Conservation (phyloP, 805 yeast genomes). For the Babjeviella inositovora region DNA sequence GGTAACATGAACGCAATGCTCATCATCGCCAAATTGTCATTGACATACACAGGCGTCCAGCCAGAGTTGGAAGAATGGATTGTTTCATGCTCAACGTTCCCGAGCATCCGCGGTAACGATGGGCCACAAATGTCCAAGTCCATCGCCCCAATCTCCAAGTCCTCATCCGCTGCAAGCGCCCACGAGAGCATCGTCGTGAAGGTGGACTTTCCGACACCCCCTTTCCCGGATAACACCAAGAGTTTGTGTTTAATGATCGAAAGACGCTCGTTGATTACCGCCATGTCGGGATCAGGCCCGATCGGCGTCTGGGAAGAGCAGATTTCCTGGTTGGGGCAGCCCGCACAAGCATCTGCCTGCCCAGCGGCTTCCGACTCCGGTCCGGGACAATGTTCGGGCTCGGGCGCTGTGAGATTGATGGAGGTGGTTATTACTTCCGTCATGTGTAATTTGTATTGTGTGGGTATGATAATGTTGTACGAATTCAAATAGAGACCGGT, state of each 20-base stretch:
- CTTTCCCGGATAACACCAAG: conserved; percentile 57
- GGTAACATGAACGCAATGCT: conserved; percentile 93
- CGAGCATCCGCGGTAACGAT: conserved; percentile 86
- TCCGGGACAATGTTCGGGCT: conserved; percentile 98
- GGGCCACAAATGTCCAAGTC: conserved; percentile 98
- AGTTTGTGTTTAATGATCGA: conserved; percentile 61
- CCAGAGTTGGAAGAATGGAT: conserved; percentile 85
- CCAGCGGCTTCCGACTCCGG: conserved; percentile 94
- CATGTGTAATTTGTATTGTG: too few species aligned
- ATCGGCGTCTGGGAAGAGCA: conserved; percentile 74
- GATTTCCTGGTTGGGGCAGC: conserved; percentile 86
- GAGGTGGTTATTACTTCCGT: too few species aligned
- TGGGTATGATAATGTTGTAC: too few species aligned
- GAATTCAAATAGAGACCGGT: too few species aligned
- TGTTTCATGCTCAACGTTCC: conserved; percentile 74
- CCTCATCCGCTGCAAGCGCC: conserved; percentile 77
- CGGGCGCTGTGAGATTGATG: conserved; percentile 46
- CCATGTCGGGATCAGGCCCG: conserved; percentile 93
- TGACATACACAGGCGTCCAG: conserved; percentile 93
- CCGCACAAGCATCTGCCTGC: conserved; percentile 81
- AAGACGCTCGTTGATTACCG: conserved; percentile 54
- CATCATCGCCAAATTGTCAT: conserved; percentile 91
- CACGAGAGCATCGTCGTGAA: conserved; percentile 92
- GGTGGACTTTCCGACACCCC: conserved; percentile 97
- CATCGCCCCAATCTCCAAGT: conserved; percentile 86